A percentile compares a stretch with the other conserved stretches of the same genome.
These are phyloP conservation scores for Saxophila tyrrhenica DNA, from an alignment of 495 filamentous ascomycete species.

Conservation along the genomic window DNA sequence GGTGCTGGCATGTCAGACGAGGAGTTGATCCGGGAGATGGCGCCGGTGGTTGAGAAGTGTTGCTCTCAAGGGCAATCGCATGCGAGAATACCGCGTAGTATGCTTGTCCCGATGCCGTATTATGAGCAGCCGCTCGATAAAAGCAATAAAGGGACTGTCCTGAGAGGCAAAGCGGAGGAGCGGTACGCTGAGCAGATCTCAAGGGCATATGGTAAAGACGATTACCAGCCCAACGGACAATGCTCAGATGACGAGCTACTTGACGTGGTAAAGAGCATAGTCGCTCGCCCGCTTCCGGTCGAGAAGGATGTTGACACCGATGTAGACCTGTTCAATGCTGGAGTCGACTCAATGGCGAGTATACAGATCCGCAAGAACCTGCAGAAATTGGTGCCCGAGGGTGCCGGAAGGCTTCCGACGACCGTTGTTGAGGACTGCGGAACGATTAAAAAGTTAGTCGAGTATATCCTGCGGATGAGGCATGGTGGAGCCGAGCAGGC, in stretches of 20 bases:
- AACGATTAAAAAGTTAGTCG: constrained; percentile 27
- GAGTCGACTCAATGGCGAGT: constrained; percentile 45
- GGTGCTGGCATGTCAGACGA: constrained; percentile 14
- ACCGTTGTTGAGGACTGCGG: constrained; percentile 42
- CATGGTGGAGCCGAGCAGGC: constrained; percentile 10
- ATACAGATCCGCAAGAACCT: constrained; percentile 39
- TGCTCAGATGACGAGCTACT: constrained; percentile 13
- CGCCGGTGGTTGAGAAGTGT: constrained; percentile 30
- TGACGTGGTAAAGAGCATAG: constrained; percentile 22
- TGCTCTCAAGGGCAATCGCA: constrained; percentile 34
- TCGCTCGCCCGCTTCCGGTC: constrained; percentile 7
- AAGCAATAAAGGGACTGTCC: constrained; percentile 44
- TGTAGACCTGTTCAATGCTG: constrained; percentile 42
- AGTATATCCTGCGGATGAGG: constrained; percentile 14
- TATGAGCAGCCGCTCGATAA: constrained; percentile 29
- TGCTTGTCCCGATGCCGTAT: constrained; percentile 33
- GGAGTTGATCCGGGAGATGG: constrained; percentile 27
- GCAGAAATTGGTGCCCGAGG: constrained; percentile 33
- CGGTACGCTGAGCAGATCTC: constrained; percentile 34
- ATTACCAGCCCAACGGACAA: constrained; percentile 20
- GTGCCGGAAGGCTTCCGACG: constrained; percentile 25
- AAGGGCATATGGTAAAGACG: constrained; percentile 25
- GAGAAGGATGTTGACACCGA: constrained; percentile 18
- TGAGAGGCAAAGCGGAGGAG: constrained; percentile 35
- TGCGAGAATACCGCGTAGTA: constrained; percentile 33